phyloP scores from a whole-genome alignment of 139 green algal species.

The Tetradesmus lagerheimii region DNA sequence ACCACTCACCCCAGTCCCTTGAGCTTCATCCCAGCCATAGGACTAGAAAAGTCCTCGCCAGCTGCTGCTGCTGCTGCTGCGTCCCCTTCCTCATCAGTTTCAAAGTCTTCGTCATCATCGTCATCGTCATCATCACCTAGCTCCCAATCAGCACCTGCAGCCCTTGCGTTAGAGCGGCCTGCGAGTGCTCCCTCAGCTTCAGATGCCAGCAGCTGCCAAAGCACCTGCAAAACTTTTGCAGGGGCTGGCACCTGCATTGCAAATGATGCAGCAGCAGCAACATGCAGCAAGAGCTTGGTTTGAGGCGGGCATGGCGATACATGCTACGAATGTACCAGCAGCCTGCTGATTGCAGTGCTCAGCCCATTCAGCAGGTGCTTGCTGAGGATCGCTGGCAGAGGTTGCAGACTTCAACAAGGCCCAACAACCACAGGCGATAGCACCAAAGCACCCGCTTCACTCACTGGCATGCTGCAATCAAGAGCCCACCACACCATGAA shows the following conservation, averaged over 20 bases:
- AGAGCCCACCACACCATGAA: no score
- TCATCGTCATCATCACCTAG: neutral
- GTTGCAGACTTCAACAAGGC: no score
- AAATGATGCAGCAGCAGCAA: neutral
- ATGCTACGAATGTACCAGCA: no score
- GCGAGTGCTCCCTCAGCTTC: conserved; percentile 35
- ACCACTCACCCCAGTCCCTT: conserved; percentile 7
- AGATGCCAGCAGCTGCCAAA: conserved; percentile 67
- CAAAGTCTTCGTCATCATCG: conserved; percentile 50
- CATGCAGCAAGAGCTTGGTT: neutral
- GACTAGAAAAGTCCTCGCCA: neutral
- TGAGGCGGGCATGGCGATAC: no score
- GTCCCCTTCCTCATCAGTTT: conserved; percentile 17
- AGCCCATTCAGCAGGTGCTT: no score
- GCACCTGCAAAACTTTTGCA: conserved; percentile 59
- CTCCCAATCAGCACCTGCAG: neutral
- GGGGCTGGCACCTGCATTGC: conserved; percentile 47
- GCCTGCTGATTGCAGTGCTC: no score
- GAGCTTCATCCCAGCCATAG: neutral
- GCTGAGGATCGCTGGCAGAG: no score
- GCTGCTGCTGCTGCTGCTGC: neutral
- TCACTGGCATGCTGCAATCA: no score
- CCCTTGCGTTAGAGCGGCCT: neutral
- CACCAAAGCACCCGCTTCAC: no score
- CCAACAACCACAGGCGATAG: no score